Evolutionary conservation across 108 stramenopile species (phyloP), one percentile per base, ranked within the genome.

Genomic region (Cyclostephanos invisitatus): DNA sequence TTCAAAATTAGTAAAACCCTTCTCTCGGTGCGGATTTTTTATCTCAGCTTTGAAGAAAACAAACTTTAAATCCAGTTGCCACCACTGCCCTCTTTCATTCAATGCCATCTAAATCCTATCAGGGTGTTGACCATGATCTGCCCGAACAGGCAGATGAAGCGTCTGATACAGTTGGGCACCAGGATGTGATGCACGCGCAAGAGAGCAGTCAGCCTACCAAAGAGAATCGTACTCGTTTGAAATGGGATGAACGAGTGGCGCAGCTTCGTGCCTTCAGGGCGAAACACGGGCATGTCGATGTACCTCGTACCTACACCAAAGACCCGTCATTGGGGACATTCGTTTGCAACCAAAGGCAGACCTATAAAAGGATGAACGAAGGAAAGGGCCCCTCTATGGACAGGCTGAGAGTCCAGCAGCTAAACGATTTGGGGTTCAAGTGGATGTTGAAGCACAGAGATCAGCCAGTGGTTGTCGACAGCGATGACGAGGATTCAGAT

Each of bases 261-360:
- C 69, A 70, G 24, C 60, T 70, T 12, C 17, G n/a, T 25, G 18
- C 20, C 3, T 70, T 70, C 69, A 61, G 69, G 29, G 49, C 69
- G 0, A 70, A 70, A 42, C 59, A 70, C 9, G 69, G 69, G 14
- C 69, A 70, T 49, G 69, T 70, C 22, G 69, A 70, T 63, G 69
- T 70, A 11, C 69, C 69, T 25, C 69, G 66, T n/a, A 37, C 49
- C 29, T 67, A 67, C 50, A 48, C 27, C 51, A 54, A 51, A 51
- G 66, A 67, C 38, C 66, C 66, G 36, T 55, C 66, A 35, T 22
- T 67, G 50, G 66, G 50, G 50, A 67, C 66, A 2, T 67, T 67
- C 21, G 66, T 67, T 54, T 67, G 66, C 35, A 67, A 67, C 18
- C 66, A 67, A 21, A 53, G 66, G 37, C 66, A 67, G 66, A 67